Evolutionary conservation across 495 filamentous ascomycete genomes (phyloP), one percentile per base, ranked within the genome.

Genomic region (Talaromyces nanjingensis): DNA sequence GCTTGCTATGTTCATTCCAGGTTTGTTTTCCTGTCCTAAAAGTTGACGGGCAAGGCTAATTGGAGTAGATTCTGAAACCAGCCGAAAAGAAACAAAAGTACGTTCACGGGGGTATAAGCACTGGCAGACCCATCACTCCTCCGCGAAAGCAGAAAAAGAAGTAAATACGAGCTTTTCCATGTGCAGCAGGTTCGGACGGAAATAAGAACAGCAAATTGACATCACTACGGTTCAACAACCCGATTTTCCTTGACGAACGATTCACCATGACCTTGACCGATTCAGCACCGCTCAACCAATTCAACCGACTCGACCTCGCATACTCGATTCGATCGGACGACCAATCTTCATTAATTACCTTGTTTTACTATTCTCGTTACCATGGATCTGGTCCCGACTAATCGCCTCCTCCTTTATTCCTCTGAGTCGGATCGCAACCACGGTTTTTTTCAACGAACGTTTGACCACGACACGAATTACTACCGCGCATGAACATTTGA

Each of bases 61-160:
- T 49, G 45, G 22, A 45, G 16, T 69, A 98, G 93, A 98, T 98
- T 77, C 83, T 98, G 80, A 98, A 98, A 82, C 94, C 94, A 73
- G 94, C 94, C 78, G 94, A 98, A 86, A 98, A 98, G 87, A 98
- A 98, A 89, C 93, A 96, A 91, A 98, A 98, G 92, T 98, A 96
- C 84, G 93, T 96, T 74, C 90, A 90, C 81, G 87, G 88, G 82
- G 86, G 89, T 83, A 87, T 93, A 82, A 90, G 90, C 81, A 85
- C 87, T 80, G 86, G 88, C 86, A 88, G 87, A 80, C 85, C 89
- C 79, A 83, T 90, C 80, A 94, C 90, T 87, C 88, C 90, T 86
- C 91, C 89, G 80, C 89, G 91, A 86, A 93, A 90, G 78, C 87
- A 90, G 81, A 89, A 90, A 91, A 91, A 79, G 73, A 80, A 83